Evolutionary conservation across 1,139 yeast genomes (phyloP), one percentile per base, ranked within the genome.

Genomic region (Hyphopichia wangnamkhiaoensis): DNA sequence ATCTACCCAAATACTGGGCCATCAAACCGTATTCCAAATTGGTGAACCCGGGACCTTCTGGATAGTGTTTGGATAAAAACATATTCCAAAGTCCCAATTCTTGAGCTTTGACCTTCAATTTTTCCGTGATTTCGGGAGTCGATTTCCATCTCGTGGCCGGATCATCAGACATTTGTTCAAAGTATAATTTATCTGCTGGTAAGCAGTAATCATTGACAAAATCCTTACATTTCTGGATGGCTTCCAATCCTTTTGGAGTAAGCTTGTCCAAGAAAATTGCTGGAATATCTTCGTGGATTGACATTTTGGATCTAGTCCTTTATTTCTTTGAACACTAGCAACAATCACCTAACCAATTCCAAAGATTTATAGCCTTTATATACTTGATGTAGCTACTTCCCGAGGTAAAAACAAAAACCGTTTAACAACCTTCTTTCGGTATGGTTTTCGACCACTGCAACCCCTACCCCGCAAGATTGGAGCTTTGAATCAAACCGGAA

Each of bases 1-100:
- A 69, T 40, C 80, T 67, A 17, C 89, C 89, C 58, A 82, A 68
- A 50, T 80, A 80, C 52, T 78, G 80, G 1, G 86, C 85, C 88
- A 82, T 81, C 42, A 82, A 62, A 0, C 84, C 88, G 53, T 82
- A 82, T 54, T 82, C 89, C 52, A 82, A 63, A 56, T 82, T 82
- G 40, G 85, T 70, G 57, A 56, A 81, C 8, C 84, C 85, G 2
- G 86, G 80, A 23, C 85, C 84, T 47, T 81, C 84, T 12, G 68
- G 56, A 56, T 80, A 80, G 46, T 71, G 74, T 37, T 73, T 68
- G 31, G 82, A 76, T 41, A 82, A 64, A 52, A 82, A 82, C 68
- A 82, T 59, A 57, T 82, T 82, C 87, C 87, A 82, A 23, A 82
- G 68, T 0, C 86, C 86, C 45, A 73, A 63, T 41, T 68, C 64